A percentile compares a stretch with the other conserved stretches of the same genome.
These are phyloP conservation scores for Populus deltoides DNA, from an alignment of 345 rosid genomes.

Conservation along the genomic window DNA sequence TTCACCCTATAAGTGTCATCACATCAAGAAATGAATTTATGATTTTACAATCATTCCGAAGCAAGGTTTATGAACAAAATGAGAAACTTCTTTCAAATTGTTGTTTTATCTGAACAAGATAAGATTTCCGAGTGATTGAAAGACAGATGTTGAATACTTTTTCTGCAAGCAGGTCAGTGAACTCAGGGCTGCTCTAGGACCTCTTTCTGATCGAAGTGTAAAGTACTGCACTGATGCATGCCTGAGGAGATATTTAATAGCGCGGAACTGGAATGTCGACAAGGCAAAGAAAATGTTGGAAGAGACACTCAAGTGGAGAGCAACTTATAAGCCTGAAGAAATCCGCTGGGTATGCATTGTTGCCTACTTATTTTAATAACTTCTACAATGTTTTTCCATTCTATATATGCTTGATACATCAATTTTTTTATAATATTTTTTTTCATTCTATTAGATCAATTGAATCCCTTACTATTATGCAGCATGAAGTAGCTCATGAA, in stretches of 20 bases:
- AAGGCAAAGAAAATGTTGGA: conserved; percentile 31
- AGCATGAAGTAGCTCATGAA: conserved; percentile 34
- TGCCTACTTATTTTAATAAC: not conserved
- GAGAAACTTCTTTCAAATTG: not conserved
- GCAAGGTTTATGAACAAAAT: not conserved
- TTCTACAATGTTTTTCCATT: not conserved
- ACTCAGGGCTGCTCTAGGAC: conserved; percentile 27
- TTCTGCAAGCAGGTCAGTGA: conserved; percentile 16
- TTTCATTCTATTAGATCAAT: not conserved
- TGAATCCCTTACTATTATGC: not conserved
- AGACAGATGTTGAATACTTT: not conserved
- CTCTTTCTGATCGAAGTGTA: conserved; percentile 20
- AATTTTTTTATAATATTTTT: not conserved
- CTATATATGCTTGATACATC: not conserved
- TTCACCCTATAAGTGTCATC: not conserved
- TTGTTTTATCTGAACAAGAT: not conserved
- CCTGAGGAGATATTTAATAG: conserved; percentile 28
- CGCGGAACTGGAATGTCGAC: conserved; percentile 33
- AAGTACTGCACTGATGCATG: conserved; percentile 31
- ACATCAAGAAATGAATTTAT: not conserved
- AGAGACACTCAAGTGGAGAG: conserved; percentile 33
- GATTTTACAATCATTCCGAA: not conserved
- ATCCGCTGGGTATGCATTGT: conserved; percentile 19
- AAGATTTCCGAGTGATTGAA: not conserved
- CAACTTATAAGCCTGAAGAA: conserved; percentile 31